These are phyloP conservation scores for Neophaeococcomyces aloes DNA, from an alignment of 2,329 filamentous ascomycete species.

Conservation along the genomic window DNA sequence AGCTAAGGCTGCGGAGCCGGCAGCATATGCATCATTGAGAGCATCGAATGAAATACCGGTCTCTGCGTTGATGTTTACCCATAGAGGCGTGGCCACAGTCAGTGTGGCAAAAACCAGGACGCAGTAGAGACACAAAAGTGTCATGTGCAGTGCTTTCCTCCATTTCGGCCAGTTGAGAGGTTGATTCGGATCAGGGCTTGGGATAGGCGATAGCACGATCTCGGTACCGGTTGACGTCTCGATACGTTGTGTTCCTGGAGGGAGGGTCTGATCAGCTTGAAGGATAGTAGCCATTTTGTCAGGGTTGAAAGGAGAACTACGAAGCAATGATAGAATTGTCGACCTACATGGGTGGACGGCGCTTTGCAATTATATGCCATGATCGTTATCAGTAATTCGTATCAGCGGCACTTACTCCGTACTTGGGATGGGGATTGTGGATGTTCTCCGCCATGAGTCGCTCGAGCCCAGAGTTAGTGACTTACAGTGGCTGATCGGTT, in stretches of 20 bases:
- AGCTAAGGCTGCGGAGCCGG: constrained; percentile 31
- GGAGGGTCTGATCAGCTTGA: constrained; percentile 9
- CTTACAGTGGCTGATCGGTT: too few relatives aligned
- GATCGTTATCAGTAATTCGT: too few relatives aligned
- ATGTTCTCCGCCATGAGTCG: too few relatives aligned
- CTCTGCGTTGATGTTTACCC: constrained; percentile 32
- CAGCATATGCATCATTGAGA: constrained; percentile 35
- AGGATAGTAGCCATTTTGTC: too few relatives aligned
- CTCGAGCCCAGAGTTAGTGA: too few relatives aligned
- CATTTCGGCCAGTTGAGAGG: constrained; percentile 24
- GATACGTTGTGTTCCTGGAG: constrained; percentile 16
- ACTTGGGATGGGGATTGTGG: too few relatives aligned
- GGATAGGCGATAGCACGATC: constrained; percentile 21
- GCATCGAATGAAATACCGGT: constrained; percentile 30
- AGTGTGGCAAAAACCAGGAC: constrained; percentile 24
- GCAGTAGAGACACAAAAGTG: constrained; percentile 23
- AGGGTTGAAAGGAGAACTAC: too few relatives aligned
- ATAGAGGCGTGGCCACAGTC: constrained; percentile 25
- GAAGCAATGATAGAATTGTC: too few relatives aligned
- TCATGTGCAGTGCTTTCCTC: constrained; percentile 24
- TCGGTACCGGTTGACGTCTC: constrained; percentile 11
- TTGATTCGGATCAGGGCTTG: constrained; percentile 23
- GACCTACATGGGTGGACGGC: too few relatives aligned
- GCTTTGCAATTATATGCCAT: too few relatives aligned
- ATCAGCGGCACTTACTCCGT: too few relatives aligned